Base-by-base conservation (phyloP, 2,329 filamentous ascomycete genomes). In the Ascochyta lentis region DNA sequence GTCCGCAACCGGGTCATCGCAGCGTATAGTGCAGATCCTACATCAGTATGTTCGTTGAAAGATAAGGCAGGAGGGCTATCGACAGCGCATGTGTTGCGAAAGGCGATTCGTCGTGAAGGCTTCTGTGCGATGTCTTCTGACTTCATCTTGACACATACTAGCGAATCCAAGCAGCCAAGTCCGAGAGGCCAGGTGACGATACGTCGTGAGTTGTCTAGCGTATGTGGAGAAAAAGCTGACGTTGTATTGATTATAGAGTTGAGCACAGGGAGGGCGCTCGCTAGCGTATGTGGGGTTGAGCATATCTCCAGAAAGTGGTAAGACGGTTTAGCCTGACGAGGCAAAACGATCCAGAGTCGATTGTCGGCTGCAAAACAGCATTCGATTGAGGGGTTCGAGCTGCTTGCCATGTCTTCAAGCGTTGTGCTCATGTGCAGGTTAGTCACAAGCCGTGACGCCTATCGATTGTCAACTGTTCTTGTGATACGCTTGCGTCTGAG, bases 251-350 rank as follows among this genome's bases (percentile, higher is more conserved):
- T 39, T 53, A 55, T 55, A 62, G 47, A 54, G 56, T 54, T 58
- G 37, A 59, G 54, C 43, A 59, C 57, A 44, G 58, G 55, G 46
- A 53, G 51, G 53, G 56, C 59, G 61, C 39, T 51, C 51, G 47
- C 48, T 68, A 67, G 68, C 61, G 67, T 60, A 70, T 65, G 66
- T 65, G 65, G 66, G 66, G 66, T 63, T 60, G 56, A 55, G 42
- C 45, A 54, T 65, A 57, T 63, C 55, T 58, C 35, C 45, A 50
- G 44, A 49, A 50, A 43, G 34, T 23, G 56, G 42, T 46, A 47
- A 59, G 61, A 57, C 57, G 50, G 39, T 38, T 48, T 64, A 47
- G 39, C 69, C 63, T 31, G 52, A 62, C 63, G 23, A 51, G 61
- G 67, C 37, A 59, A 70, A 60, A 26, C 37, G 15, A 52, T 59